These are phyloP conservation scores for Erythrophleum ivorense DNA, from an alignment of 331 rosid species.

Conservation along the genomic window DNA sequence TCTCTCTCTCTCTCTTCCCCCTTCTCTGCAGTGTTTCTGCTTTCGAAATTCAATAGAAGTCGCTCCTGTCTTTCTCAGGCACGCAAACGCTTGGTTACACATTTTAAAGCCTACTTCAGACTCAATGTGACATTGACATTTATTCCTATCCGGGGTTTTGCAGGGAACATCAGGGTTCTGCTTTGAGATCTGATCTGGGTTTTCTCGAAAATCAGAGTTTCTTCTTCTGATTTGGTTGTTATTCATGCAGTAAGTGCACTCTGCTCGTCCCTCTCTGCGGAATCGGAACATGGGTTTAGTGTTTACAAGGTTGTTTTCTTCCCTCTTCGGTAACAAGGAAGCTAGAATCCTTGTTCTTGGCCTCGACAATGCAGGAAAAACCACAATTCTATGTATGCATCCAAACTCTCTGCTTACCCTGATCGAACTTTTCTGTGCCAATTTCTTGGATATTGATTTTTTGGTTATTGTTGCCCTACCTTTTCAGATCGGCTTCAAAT, in stretches of 20 bases:
- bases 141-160: conserved; percentile 9
- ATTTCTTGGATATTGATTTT: conserved; percentile 6
- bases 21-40: neutral
- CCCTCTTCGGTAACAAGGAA: conserved; percentile 91
- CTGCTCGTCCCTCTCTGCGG: conserved; percentile 35
- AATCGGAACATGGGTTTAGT: conserved; percentile 75
- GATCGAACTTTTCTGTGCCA: neutral
- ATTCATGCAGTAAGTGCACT: conserved; percentile 49
- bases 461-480: conserved; percentile 4
- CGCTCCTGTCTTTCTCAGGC: conserved; percentile 1
- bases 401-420: conserved; percentile 1
- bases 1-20: neutral
- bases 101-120: neutral
- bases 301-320: conserved; percentile 85
- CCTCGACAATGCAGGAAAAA: conserved; percentile 99
- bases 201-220: neutral
- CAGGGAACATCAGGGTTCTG: conserved; percentile 30
- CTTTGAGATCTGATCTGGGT: conserved; percentile 55
- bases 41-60: conserved; percentile 19
- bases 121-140: conserved; percentile 31
- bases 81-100: neutral
- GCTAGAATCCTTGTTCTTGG: conserved; percentile 99
- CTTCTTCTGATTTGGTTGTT: conserved; percentile 47
- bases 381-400: conserved; percentile 88
- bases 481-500: conserved; percentile 99